Percentiles rank a stretch among this genome's conserved stretches.
These are phyloP conservation scores for Zymoseptoria ardabiliae DNA, from an alignment of 2,329 filamentous ascomycete species.

Conservation along the genomic window DNA sequence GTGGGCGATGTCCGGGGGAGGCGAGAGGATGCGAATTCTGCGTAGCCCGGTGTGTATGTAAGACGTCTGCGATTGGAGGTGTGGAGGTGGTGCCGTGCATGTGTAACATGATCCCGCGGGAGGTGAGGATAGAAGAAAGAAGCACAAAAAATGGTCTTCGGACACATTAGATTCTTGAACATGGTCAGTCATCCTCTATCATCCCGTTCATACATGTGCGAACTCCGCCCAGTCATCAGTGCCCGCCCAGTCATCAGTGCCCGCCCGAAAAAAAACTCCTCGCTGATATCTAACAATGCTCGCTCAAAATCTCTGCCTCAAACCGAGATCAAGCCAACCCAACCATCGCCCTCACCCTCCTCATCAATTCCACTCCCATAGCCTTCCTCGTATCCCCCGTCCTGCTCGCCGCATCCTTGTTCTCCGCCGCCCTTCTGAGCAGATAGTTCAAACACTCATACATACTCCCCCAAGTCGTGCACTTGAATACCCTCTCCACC, in stretches of 20 bases:
- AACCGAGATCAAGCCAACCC: constrained; percentile 15
- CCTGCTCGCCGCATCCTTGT: constrained; percentile 52
- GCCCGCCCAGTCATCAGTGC: not conserved
- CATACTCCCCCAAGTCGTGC: constrained; percentile 50
- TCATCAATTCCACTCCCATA: constrained; percentile 43
- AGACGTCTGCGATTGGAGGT: not conserved
- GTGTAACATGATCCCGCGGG: no score
- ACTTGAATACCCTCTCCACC: constrained; percentile 46
- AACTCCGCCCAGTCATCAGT: not conserved
- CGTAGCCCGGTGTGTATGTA: not conserved
- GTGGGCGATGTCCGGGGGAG: not conserved
- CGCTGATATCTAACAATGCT: not conserved
- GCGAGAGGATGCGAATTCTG: not conserved
- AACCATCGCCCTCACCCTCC: constrained; percentile 17
- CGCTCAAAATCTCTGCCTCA: not conserved
- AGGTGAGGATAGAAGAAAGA: no score
- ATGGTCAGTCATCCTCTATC: not conserved
- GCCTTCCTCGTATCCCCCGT: constrained; percentile 46
- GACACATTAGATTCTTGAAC: no score
- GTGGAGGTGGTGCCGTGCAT: not conserved
- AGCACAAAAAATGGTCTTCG: not conserved
- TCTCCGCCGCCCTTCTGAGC: constrained; percentile 51
- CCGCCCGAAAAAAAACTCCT: not conserved
- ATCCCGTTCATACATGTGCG: not conserved
- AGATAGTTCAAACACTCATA: constrained; percentile 75